Evolutionary conservation across 2,329 filamentous ascomycete species (phyloP), one percentile per base, ranked within the genome.

Genomic region (Colletotrichum somersetense): DNA sequence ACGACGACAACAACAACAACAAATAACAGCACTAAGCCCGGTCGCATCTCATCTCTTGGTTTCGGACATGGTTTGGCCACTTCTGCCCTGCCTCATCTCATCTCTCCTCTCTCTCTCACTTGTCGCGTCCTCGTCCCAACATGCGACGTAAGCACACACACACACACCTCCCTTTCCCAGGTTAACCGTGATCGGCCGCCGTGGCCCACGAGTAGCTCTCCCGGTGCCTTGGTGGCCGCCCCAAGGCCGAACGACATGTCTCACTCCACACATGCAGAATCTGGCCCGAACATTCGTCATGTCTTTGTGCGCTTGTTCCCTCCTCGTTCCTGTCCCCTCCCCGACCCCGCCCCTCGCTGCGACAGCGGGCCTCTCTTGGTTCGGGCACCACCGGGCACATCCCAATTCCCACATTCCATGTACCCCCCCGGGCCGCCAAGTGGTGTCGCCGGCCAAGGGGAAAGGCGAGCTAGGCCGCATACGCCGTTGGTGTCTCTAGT

Each of bases 371-470:
- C 46, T 59, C 35, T 44, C 35, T 44, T 20, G 35, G 2, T 55
- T 56, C 23, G 38, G 38, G 62, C 12, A 55, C 38, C 11, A 23
- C 58, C 50, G 59, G 63, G 44, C 42, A 46, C 63, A 44, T 71
- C 57, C 23, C 58, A 68, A 63, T 64, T 68, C 65, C 65, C 69
- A 59, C 69, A 71, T 68, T 72, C 69, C 58, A 58, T 67, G 52
- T 64, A 57, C 30, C 38, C 35, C 68, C 44, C 33, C 35, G 68
- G 64, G 58, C 65, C 64, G 59, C 65, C 69, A 63, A 68, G 68
- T 67, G 68, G 52, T 30, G 30, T 53, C 58, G 65, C 53, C 35
- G 58, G 65, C 64, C 20, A 57, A 62, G 62, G 52, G 26, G 65
- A 46, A 67, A 42, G 48, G 42, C 30, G 56, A 57, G 63, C 68